Conservation (phyloP, 1,139 yeast species). For the Spencermartinsiella ligniputridi region DNA sequence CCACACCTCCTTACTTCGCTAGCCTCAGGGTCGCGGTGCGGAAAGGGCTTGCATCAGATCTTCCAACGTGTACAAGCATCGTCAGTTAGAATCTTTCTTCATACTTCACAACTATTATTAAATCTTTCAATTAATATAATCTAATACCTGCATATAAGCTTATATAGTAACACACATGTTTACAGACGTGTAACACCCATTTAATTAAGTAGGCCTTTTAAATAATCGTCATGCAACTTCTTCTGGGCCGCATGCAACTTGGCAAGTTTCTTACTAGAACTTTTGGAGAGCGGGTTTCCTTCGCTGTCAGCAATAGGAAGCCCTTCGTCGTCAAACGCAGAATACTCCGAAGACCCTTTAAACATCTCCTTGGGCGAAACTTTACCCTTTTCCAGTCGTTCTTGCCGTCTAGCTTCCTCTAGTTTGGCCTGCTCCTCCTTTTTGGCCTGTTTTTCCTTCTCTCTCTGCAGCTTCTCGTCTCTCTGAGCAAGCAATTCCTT, state of each 20-base stretch:
- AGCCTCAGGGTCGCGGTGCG: too few relatives aligned
- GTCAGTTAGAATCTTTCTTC: too few relatives aligned
- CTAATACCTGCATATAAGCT: too few relatives aligned
- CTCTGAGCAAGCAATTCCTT: slow-evolving; percentile 56
- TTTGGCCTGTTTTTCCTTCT: slow-evolving; percentile 46
- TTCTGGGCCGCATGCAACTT: slow-evolving; percentile 78
- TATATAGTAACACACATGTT: too few relatives aligned
- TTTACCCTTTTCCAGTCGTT: slow-evolving; percentile 64
- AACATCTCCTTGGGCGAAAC: slow-evolving; percentile 71
- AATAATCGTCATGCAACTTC: slow-evolving; percentile 70
- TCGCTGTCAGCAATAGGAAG: slow-evolving; percentile 70
- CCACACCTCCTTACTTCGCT: too few relatives aligned
- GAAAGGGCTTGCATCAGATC: too few relatives aligned
- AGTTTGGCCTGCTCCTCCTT: slow-evolving; percentile 31
- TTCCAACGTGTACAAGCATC: too few relatives aligned
- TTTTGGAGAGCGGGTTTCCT: slow-evolving; percentile 87
- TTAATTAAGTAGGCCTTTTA: slow-evolving; percentile 3
- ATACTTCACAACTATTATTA: too few relatives aligned
- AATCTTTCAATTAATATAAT: too few relatives aligned
- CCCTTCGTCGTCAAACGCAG: slow-evolving; percentile 83
- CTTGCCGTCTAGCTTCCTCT: slow-evolving; percentile 49
- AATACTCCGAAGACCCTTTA: slow-evolving; percentile 46
- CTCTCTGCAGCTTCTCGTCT: slow-evolving; percentile 54
- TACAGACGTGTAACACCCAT: too few relatives aligned
- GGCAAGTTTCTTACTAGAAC: slow-evolving; percentile 72